phyloP scores from a whole-genome alignment of 306 rosid species.

The Mimosa bimucronata region DNA sequence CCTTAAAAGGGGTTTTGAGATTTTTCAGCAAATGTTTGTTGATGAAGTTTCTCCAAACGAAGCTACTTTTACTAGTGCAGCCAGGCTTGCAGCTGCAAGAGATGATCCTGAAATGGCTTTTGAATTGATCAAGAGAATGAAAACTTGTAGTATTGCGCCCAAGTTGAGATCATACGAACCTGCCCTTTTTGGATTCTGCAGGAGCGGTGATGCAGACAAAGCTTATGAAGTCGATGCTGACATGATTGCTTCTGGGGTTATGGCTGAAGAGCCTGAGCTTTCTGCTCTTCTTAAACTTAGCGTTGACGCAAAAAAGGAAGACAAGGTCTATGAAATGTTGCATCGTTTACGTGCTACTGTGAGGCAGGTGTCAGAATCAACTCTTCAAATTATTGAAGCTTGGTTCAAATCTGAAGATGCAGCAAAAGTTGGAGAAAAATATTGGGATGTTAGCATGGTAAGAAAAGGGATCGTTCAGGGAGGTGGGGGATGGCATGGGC shows the following conservation, averaged over 20 bases:
- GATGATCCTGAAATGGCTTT: slow-evolving; percentile 90
- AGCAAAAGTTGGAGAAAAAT: slow-evolving; percentile 47
- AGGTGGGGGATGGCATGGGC: slow-evolving; percentile 99
- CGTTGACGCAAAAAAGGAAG: slow-evolving; percentile 44
- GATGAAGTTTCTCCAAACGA: slow-evolving; percentile 71
- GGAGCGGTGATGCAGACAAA: slow-evolving; percentile 66
- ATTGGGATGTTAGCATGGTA: slow-evolving; percentile 66
- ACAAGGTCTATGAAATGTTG: slow-evolving; percentile 78
- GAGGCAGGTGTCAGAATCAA: slow-evolving; percentile 81
- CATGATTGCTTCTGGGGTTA: slow-evolving; percentile 64
- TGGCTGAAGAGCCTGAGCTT: slow-evolving; percentile 77
- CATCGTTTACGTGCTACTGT: slow-evolving; percentile 66
- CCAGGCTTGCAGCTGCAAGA: slow-evolving; percentile 75
- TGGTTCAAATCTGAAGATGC: slow-evolving; percentile 79
- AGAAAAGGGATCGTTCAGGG: slow-evolving; percentile 60
- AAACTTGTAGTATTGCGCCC: slow-evolving; percentile 55
- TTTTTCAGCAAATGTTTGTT: slow-evolving; percentile 66
- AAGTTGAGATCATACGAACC: slow-evolving; percentile 90
- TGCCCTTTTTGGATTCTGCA: slow-evolving; percentile 77
- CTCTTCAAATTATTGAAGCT: slow-evolving; percentile 60
- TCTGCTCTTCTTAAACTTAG: slow-evolving; percentile 72
- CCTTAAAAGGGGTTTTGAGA: slow-evolving; percentile 75
- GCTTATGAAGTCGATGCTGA: slow-evolving; percentile 77
- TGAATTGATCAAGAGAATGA: slow-evolving; percentile 75
- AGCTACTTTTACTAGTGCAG: slow-evolving; percentile 79